Conservation (phyloP, 225 moss, liverwort and hornwort genomes). For the Asterella californica region DNA sequence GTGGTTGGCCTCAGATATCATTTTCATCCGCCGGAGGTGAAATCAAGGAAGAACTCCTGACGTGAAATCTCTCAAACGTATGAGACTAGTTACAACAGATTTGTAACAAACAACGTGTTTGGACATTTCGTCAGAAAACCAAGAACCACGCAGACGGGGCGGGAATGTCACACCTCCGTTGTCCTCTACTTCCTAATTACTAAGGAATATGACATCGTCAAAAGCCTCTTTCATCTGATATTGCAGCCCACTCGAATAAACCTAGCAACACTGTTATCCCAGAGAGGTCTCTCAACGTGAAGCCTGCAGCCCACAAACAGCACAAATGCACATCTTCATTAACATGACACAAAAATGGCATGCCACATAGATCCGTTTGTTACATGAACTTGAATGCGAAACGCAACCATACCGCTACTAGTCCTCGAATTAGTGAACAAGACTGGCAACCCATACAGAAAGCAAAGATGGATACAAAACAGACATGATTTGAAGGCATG, state of each 20-base stretch:
- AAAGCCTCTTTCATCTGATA: background rate
- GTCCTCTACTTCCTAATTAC: background rate
- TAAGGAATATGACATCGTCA: background rate
- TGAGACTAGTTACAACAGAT: too few species aligned
- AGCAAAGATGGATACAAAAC: too few species aligned
- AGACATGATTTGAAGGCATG: conserved; percentile 4
- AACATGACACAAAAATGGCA: background rate
- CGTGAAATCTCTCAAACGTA: too few species aligned
- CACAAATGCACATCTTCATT: background rate
- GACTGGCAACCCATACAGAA: background rate
- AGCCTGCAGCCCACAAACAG: conserved; percentile 8
- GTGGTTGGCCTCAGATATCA: too few species aligned
- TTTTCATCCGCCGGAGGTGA: too few species aligned
- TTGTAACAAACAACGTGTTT: too few species aligned
- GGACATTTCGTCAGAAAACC: too few species aligned
- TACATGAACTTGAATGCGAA: background rate
- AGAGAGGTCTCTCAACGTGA: background rate
- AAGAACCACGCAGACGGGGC: too few species aligned
- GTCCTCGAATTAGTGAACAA: background rate
- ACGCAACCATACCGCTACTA: too few species aligned
- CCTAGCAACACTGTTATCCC: background rate
- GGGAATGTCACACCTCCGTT: background rate
- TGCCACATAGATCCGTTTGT: background rate
- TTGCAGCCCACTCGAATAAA: background rate
- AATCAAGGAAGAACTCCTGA: too few species aligned